Conservation (phyloP, 257 asterid species). For the Ilex asprella region DNA sequence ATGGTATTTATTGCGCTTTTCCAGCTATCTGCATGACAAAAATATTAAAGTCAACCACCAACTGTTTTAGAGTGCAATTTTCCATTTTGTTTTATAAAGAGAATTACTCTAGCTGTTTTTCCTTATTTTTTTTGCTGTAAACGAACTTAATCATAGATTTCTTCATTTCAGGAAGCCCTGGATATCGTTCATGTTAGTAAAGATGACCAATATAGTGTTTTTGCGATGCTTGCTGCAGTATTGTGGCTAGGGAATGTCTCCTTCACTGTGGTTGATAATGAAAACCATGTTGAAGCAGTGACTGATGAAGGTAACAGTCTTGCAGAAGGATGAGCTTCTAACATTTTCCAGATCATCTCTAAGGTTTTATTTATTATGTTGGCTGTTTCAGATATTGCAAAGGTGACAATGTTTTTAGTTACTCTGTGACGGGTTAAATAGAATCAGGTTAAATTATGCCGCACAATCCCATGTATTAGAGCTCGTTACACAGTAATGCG, state of each 20-base stretch:
- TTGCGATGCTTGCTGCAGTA: conserved; percentile 96
- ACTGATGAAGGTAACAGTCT: conserved; percentile 69
- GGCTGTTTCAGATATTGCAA: too few relatives aligned
- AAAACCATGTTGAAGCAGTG: conserved; percentile 92
- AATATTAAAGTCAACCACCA: too few relatives aligned
- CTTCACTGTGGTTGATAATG: conserved; percentile 66
- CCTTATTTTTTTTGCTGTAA: too few relatives aligned
- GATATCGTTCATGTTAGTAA: conserved; percentile 85
- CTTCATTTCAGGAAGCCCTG: conserved; percentile 72
- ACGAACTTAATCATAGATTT: conserved; percentile 17
- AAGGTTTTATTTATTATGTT: too few relatives aligned
- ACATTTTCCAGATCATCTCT: too few relatives aligned
- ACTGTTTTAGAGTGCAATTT: conserved; percentile 7
- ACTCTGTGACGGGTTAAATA: too few relatives aligned
- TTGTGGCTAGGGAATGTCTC: conserved; percentile 91
- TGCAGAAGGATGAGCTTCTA: too few relatives aligned
- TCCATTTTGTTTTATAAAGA: neutral
- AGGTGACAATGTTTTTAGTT: too few relatives aligned
- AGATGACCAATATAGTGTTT: conserved; percentile 87
- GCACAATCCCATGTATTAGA: too few relatives aligned
- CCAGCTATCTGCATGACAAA: neutral
- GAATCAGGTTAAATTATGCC: too few relatives aligned
- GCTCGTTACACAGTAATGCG: too few relatives aligned
- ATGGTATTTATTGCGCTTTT: conserved; percentile 34
- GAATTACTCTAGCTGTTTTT: neutral